Evolutionary conservation across 768 basidiomycete species (phyloP), one percentile per base, ranked within the genome.

Genomic region (Phanerochaete carnosa): DNA sequence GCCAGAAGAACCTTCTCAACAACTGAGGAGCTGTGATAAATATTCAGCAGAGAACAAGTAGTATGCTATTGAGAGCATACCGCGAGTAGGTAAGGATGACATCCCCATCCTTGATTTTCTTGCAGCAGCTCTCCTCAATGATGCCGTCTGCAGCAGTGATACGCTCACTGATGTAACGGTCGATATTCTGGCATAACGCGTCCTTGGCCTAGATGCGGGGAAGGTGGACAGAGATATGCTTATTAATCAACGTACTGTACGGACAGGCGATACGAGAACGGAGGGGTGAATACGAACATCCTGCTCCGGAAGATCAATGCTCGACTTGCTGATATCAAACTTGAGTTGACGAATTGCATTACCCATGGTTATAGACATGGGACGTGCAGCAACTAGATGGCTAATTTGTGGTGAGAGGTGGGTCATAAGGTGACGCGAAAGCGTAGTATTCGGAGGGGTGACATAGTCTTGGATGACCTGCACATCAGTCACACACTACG

Each of bases 291-390:
- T 30, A 72, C 83, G 65, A 68, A 96, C 96, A 76, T 98, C 94
- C 69, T 96, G 92, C 74, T 98, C 95, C 4, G 94, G 88, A 73
- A 94, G 80, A 77, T 99, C 96, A 52, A 94, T 94, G 66, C 95
- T 92, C 45, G 94, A 85, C 43, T 83, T 84, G 68, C 93, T 95
- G 69, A 99, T 97, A 69, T 98, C 94, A 58, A 96, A 79, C 77
- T 99, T 99, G 66, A 99, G 79, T 72, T 95, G 90, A 61, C 95
- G 84, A 66, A 94, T 93, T 0, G 95, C 93, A 70, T 95, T 96
- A 0, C 95, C 94, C 91, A 95, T 94, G 26, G 93, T 91, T 23
- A 94, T 87, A 19, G 92, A 90, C 89, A 95, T 90, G 0, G 94
- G 92, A 53, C 95, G 82, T 22, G 93, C 92, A 43, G 88, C 83